Evolutionary conservation across 257 asterid species (phyloP).

Genomic region (Solanum microdontum): DNA sequence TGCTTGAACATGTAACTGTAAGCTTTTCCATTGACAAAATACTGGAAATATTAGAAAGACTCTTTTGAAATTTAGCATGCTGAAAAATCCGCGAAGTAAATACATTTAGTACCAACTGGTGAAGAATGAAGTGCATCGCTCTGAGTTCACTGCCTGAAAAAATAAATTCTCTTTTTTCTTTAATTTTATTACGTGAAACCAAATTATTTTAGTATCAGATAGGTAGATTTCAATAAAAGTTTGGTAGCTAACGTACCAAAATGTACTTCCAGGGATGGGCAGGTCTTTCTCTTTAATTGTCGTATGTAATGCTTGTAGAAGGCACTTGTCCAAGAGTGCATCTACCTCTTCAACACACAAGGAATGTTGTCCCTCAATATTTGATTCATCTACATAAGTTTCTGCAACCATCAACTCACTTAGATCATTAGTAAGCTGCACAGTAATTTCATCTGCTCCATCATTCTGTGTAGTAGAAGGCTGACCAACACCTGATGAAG

Average conservation of each 20-base stretch:
- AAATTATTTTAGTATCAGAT: background rate
- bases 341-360: conserved; percentile 70
- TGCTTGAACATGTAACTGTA: background rate
- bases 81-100: background rate
- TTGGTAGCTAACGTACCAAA: conserved; percentile 48
- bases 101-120: background rate
- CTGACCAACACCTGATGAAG: conserved; percentile 17
- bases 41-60: background rate
- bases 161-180: background rate
- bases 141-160: background rate
- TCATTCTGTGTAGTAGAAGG: conserved; percentile 14
- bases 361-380: conserved; percentile 34
- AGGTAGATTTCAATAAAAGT: background rate
- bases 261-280: conserved; percentile 80
- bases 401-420: conserved; percentile 44
- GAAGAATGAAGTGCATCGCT: background rate
- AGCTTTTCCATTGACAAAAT: background rate
- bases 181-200: background rate
- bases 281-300: conserved; percentile 79
- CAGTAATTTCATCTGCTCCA: conserved; percentile 26
- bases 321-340: conserved; percentile 69
- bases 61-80: background rate
- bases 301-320: conserved; percentile 77
- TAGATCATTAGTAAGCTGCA: conserved; percentile 37
- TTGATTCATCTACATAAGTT: conserved; percentile 27